Percentiles rank a stretch among this genome's conserved stretches.
Conservation (phyloP, 345 rosid genomes). For the Crucihimalaya himalaica region DNA sequence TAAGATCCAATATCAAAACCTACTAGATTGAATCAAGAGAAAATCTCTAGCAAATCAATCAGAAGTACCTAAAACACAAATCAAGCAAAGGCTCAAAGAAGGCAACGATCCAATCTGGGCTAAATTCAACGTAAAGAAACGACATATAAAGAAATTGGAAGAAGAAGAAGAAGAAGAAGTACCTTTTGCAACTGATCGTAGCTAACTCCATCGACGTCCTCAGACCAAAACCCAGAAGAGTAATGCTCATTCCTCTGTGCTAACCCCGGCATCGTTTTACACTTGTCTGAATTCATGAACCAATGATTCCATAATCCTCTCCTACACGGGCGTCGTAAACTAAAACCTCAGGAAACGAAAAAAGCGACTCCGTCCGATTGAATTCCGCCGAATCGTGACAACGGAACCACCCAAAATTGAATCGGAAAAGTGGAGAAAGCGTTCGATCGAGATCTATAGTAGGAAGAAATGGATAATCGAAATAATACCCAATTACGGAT, state of each 20-base stretch:
- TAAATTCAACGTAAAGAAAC: slow-evolving; percentile 17
- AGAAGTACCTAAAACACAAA: neutral
- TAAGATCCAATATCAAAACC: neutral
- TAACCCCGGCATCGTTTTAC: slow-evolving; percentile 77
- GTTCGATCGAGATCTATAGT: slow-evolving; percentile 31
- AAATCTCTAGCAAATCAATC: slow-evolving; percentile 6
- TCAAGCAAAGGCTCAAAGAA: slow-evolving; percentile 11
- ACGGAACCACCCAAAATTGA: slow-evolving; percentile 11
- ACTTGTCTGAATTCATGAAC: slow-evolving; percentile 38
- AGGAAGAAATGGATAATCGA: neutral
- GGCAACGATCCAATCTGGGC: slow-evolving; percentile 48
- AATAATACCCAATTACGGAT: slow-evolving; percentile 9
- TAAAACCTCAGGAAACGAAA: neutral
- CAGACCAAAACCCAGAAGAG: slow-evolving; percentile 76
- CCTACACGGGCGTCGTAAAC: neutral
- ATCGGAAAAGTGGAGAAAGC: neutral
- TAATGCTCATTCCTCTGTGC: slow-evolving; percentile 67
- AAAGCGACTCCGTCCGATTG: neutral
- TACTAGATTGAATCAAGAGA: neutral
- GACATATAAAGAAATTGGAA: neutral
- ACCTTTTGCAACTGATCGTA: slow-evolving; percentile 88
- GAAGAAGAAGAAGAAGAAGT: slow-evolving; percentile 7
- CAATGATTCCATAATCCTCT: slow-evolving; percentile 34
- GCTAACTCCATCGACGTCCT: slow-evolving; percentile 63
- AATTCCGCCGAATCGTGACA: slow-evolving; percentile 9